A percentile compares a stretch with the other conserved stretches of the same genome.
These are phyloP conservation scores for Laburnicola sp. DNA, from an alignment of 2,329 filamentous ascomycete species.

Conservation along the genomic window DNA sequence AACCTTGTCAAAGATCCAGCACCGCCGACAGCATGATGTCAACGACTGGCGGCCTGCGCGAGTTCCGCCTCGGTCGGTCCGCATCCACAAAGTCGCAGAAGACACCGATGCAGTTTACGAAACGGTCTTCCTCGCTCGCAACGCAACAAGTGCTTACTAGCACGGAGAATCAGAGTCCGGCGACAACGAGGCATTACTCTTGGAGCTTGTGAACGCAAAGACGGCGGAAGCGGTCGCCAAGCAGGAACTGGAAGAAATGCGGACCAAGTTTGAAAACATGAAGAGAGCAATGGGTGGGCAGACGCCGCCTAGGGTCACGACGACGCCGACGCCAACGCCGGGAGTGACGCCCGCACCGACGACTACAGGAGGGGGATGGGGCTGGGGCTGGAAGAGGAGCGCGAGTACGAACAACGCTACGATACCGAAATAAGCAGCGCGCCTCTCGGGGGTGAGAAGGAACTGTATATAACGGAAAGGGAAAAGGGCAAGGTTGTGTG, in stretches of 20 bases:
- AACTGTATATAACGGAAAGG: no score
- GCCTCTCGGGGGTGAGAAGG: no score
- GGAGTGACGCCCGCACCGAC: not conserved
- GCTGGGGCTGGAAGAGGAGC: slow-evolving; percentile 43
- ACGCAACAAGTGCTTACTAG: slow-evolving; percentile 37
- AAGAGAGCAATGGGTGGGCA: slow-evolving; percentile 58
- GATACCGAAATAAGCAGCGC: slow-evolving; percentile 4
- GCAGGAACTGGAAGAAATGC: slow-evolving; percentile 85
- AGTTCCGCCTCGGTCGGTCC: slow-evolving; percentile 79
- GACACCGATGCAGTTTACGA: slow-evolving; percentile 41
- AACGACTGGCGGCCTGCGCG: slow-evolving; percentile 67
- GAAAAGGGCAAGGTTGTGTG: no score
- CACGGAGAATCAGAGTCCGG: slow-evolving; percentile 35
- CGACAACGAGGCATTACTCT: slow-evolving; percentile 41
- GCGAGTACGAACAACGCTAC: slow-evolving; percentile 30
- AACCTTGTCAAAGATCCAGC: slow-evolving; percentile 45
- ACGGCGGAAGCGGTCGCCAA: slow-evolving; percentile 84
- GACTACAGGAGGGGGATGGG: slow-evolving; percentile 28
- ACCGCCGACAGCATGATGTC: slow-evolving; percentile 45
- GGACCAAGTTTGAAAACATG: slow-evolving; percentile 74
- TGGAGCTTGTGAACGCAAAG: slow-evolving; percentile 68
- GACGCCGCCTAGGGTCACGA: slow-evolving; percentile 14
- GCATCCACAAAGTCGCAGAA: slow-evolving; percentile 55
- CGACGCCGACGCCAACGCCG: slow-evolving; percentile 21
- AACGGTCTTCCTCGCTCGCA: slow-evolving; percentile 44